Base-by-base conservation (phyloP, 2,329 filamentous ascomycete genomes). In the Pleomassaria siparia region DNA sequence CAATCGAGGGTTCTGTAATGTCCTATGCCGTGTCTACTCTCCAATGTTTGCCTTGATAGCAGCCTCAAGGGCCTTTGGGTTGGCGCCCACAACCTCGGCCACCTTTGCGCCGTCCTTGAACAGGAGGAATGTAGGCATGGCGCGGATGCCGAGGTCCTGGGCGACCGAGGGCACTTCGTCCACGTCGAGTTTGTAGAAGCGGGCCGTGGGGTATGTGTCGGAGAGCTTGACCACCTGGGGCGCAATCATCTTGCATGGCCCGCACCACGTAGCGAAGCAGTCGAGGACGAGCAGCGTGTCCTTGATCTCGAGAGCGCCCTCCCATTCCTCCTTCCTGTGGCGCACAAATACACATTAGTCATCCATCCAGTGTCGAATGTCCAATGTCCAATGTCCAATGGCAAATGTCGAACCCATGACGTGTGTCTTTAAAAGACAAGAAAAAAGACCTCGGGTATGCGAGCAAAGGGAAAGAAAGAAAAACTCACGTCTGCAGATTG, bases 111-210 rank as follows among this genome's bases (percentile, higher is more conserved):
- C 90, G 59, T 85, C 73, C 80, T 90, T 88, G 83, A 91, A 96
- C 66, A 95, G 72, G 47, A 88, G 66, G 77, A 97, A 96, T 22
- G 90, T 95, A 46, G 92, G 91, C 91, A 97, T 96, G 69, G 91
- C 91, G 61, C 88, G 84, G 71, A 97, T 82, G 55, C 83, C 83
- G 54, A 94, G 84, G 68, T 94, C 84, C 63, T 86, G 80, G 25
- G 88, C 84, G 41, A 96, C 80, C 1, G 88, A 84, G 58, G 85
- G 77, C 32, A 92, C 76, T 56, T 90, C 79, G 72, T 96, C 91
- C 62, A 96, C 91, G 72, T 97, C 91, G 68, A 96, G 78, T 82
- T 96, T 94, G 81, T 84, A 84, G 76, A 96, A 96, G 72, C 82
- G 78, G 58, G 87, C 80, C 58, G 76, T 70, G 56, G 80, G 72